Evolutionary conservation across 768 basidiomycete genomes (phyloP).

Genomic region (Dendrothele bispora): DNA sequence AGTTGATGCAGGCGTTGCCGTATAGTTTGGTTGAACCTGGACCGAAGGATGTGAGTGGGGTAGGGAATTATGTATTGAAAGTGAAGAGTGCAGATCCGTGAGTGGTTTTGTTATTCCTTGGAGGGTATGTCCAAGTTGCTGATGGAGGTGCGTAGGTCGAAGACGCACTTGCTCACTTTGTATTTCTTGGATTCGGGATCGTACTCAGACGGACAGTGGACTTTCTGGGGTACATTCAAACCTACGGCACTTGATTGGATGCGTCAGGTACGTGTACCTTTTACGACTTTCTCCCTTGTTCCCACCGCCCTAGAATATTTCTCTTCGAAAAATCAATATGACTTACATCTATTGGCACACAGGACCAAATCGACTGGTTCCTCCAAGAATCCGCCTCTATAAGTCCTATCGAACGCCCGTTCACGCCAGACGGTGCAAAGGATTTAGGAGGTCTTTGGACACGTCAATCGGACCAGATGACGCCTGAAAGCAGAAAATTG

Average conservation of each 20-base stretch:
- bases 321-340: too few species aligned
- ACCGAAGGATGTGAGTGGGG: constrained; percentile 82
- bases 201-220: constrained; percentile 60
- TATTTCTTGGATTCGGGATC: constrained; percentile 91
- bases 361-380: constrained; percentile 92
- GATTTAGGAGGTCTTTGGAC: constrained; percentile 70
- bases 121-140: neutral
- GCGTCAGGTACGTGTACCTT: constrained; percentile 47
- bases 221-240: constrained; percentile 64
- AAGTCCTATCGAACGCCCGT: constrained; percentile 77
- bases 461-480: constrained; percentile 60
- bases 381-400: constrained; percentile 76
- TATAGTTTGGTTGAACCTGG: constrained; percentile 83
- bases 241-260: constrained; percentile 87
- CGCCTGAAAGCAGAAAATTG: constrained; percentile 52
- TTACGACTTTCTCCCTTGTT: neutral
- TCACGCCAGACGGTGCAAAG: constrained; percentile 70
- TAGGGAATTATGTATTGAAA: constrained; percentile 89
- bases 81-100: constrained; percentile 83
- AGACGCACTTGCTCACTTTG: constrained; percentile 83
- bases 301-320: neutral
- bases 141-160: constrained; percentile 52
- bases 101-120: constrained; percentile 29
- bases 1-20: constrained; percentile 30
- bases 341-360: too few species aligned